Base-by-base conservation (phyloP, 257 asterid genomes). In the Striga asiatica region DNA sequence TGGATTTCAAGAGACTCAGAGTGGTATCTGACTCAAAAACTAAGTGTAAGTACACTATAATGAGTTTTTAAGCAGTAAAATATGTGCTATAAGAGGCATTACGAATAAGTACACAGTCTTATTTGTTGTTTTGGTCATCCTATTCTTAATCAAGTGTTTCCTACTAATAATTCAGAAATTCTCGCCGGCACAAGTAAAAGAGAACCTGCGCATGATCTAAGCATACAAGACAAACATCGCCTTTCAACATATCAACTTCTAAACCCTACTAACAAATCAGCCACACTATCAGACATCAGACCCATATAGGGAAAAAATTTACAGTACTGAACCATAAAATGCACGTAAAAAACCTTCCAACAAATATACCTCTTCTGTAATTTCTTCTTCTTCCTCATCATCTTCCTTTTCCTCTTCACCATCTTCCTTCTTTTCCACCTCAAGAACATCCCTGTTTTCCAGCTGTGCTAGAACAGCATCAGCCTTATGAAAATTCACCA, bases 381-480 rank as follows among this genome's bases (percentile, higher is more conserved):
- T 85, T 60, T 64, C 78, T 67, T 79, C 82, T 61, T 77, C 85
- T 28, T 80, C 81, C 6, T 38, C 88, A n/a, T n/a, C n/a, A 47
- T 82, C 74, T 20, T 74, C 81, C 57, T 75, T 54, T 5, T 67
- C 78, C 29, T 53, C 83, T 3, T 55, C 76, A 20, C 76, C 82
- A 2, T 74, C 89, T 20, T 68, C 88, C 42, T 81, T 71, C 72
- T 81, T 75, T 75, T 81, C 79, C 65, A 39, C 80, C 75, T 69
- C 85, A 42, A 70, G 67, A 23, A 79, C 73, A 18, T 82, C 97
- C 79, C 89, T 77, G 54, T 91, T 80, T 64, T 91, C 97, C 57
- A 91, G 77, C 80, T 87, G 94, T 5, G 95, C 94, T 23, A 91
- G 60, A n/a, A 74, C 95, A 53, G 92, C 88, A 74, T 80, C 96